Conservation (phyloP, 768 basidiomycete genomes). For the Suillus discolor region DNA sequence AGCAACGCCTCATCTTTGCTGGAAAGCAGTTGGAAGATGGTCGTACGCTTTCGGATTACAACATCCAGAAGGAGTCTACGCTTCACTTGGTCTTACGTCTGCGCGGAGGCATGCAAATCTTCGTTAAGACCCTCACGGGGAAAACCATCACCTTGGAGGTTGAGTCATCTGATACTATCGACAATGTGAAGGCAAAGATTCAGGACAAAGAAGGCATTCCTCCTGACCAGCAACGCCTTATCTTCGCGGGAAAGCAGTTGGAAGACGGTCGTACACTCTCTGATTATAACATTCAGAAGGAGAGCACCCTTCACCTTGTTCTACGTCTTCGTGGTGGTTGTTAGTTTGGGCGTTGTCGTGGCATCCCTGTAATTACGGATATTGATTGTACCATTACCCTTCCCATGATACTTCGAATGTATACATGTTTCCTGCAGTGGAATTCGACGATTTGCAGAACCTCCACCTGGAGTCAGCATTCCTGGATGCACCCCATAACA, state of each 20-base stretch:
- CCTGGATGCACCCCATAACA: neutral
- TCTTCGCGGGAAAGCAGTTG: slow-evolving; percentile 79
- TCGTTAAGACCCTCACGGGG: no score
- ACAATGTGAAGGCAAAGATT: slow-evolving; percentile 20
- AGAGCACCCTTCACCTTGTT: slow-evolving; percentile 67
- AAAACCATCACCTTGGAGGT: no score
- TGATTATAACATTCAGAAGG: slow-evolving; percentile 79
- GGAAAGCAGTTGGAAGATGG: no score
- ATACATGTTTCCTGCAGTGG: neutral
- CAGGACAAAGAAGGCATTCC: no score
- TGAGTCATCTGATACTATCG: slow-evolving; percentile 60
- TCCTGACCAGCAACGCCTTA: slow-evolving; percentile 44
- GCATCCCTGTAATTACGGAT: neutral
- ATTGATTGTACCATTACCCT: slow-evolving; percentile 12
- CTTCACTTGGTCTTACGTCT: no score
- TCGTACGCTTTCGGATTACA: no score
- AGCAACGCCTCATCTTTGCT: no score
- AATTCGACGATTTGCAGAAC: neutral
- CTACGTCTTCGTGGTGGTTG: slow-evolving; percentile 82
- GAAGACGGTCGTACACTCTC: slow-evolving; percentile 79
- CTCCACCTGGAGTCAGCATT: neutral
- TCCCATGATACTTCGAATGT: neutral
- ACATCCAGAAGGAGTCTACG: no score
- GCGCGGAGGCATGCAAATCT: no score
- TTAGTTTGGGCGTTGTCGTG: slow-evolving; percentile 27